Base-by-base conservation (phyloP, 176 grass and related monocot genomes). In the Otatea glauca region DNA sequence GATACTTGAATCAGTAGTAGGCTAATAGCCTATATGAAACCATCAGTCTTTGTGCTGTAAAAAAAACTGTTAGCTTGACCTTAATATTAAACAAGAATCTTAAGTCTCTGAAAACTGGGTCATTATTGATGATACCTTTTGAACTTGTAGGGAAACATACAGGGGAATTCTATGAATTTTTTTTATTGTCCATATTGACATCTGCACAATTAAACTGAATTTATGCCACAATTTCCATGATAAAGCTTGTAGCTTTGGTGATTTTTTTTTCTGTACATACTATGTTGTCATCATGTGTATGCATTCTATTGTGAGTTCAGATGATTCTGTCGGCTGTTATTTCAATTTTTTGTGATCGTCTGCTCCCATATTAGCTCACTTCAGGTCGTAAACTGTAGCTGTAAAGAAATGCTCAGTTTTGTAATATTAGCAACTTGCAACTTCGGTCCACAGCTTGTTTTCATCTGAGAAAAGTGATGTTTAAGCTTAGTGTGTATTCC, bases 381-480 rank as follows among this genome's bases (percentile, higher is more conserved):
- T 53, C 71, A 43, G 16, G 54, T 34, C 5, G 41, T 72, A 59
- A 75, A 66, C 8, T 66, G 6, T 41, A 76, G 20, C 8, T 7
- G 9, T 17, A 83, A 84, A 53, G 56, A 63, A 83, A 66, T 54
- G 70, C 7, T 65, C 17, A n/a, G 4, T 27, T 75, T 48, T 34
- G 43, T 74, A 37, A 42, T 65, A 32, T 11, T 12, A 32, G 72
- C 45, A 65, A 76, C 32, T 65, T 35, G 80, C 68, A 48, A 44
- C 25, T 55, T 44, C 4, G 1, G 10, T 37, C 7, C 29, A 51
- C 8, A 60, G 8, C 51, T 48, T 75, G 21, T 60, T 63, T 78
- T 42, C 37, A 61, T 77, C 10, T 34, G 18, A 35, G 41, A 64
- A 56, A 79, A 78, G 7, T 49, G 13, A 51, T 79, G 37, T 49